These are phyloP conservation scores for Rutstroemia sp. DNA, from an alignment of 2,329 filamentous ascomycete genomes.

Conservation along the genomic window DNA sequence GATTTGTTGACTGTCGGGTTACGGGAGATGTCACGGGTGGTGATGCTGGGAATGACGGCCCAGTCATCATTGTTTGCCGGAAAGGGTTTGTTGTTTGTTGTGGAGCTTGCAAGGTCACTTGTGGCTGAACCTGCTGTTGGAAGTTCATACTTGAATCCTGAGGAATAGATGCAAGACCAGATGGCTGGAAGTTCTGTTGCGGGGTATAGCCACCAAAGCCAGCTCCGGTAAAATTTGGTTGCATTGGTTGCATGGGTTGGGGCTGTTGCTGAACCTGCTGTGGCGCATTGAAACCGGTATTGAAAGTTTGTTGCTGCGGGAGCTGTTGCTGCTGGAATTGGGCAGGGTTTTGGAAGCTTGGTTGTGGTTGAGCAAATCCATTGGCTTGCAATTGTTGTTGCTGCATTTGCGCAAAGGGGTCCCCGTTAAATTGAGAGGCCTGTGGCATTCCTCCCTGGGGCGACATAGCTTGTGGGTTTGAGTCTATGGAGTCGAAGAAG, in stretches of 20 bases:
- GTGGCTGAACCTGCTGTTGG: slow-evolving; percentile 35
- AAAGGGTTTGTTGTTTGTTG: slow-evolving; percentile 81
- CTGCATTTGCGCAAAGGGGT: slow-evolving; percentile 26
- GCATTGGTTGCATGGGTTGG: slow-evolving; percentile 40
- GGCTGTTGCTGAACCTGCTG: slow-evolving; percentile 29
- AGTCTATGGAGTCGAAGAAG: slow-evolving; percentile 90
- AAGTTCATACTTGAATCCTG: slow-evolving; percentile 48
- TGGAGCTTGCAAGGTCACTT: slow-evolving; percentile 36
- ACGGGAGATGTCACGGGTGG: slow-evolving; percentile 37
- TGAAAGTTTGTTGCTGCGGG: slow-evolving; percentile 32
- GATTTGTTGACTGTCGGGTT: slow-evolving; percentile 69
- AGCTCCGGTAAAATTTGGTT: slow-evolving; percentile 60
- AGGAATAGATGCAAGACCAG: slow-evolving; percentile 47
- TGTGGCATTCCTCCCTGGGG: slow-evolving; percentile 35
- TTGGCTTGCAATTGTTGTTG: slow-evolving; percentile 36
- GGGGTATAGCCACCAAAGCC: slow-evolving; percentile 78
- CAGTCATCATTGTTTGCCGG: slow-evolving; percentile 74
- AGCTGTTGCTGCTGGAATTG: slow-evolving; percentile 28
- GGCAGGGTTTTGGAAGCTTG: slow-evolving; percentile 34
- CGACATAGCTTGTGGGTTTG: slow-evolving; percentile 69
- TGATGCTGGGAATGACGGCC: slow-evolving; percentile 35
- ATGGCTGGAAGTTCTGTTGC: slow-evolving; percentile 52
- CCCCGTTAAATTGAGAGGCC: slow-evolving; percentile 24
- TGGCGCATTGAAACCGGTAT: slow-evolving; percentile 23
- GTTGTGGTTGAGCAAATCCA: slow-evolving; percentile 35